Evolutionary conservation across 306 rosid species (phyloP).

Genomic region (Senna siamea): DNA sequence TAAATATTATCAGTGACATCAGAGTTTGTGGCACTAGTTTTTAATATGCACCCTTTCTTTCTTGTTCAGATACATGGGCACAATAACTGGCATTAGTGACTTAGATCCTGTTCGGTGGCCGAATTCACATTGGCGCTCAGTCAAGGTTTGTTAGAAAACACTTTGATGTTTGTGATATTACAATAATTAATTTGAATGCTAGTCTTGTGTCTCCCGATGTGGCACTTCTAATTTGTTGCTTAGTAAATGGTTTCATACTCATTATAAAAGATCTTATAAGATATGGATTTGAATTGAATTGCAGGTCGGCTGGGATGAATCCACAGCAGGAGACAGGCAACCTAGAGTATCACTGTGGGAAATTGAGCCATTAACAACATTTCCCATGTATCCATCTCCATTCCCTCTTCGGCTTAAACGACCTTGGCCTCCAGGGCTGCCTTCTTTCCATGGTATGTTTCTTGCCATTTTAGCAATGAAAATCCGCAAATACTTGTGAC

Average conservation of each 20-base stretch:
- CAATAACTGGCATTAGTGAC: constrained; percentile 91
- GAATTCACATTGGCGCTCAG: constrained; percentile 97
- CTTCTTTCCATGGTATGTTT: constrained; percentile 79
- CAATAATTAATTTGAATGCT: constrained; percentile 19
- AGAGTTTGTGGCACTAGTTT: constrained; percentile 21
- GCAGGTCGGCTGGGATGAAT: constrained; percentile 99
- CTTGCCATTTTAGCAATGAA: constrained; percentile 6
- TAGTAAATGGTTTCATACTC: constrained; percentile 5
- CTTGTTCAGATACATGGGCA: constrained; percentile 75
- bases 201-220: not conserved
- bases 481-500: not conserved
- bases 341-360: constrained; percentile 98
- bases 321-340: constrained; percentile 97
- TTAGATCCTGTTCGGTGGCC: constrained; percentile 85
- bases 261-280: not conserved
- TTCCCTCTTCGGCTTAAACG: constrained; percentile 93
- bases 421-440: constrained; percentile 92
- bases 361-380: constrained; percentile 94
- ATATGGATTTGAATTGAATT: constrained; percentile 32
- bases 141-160: constrained; percentile 64
- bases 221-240: constrained; percentile 12
- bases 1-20: constrained; percentile 2
- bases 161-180: not conserved
- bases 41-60: not conserved
- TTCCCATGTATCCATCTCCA: constrained; percentile 97